Evolutionary conservation across 371 early-diverging fungal species (phyloP), one percentile per base, ranked within the genome.

Genomic region (Rhizomucor pusillus): DNA sequence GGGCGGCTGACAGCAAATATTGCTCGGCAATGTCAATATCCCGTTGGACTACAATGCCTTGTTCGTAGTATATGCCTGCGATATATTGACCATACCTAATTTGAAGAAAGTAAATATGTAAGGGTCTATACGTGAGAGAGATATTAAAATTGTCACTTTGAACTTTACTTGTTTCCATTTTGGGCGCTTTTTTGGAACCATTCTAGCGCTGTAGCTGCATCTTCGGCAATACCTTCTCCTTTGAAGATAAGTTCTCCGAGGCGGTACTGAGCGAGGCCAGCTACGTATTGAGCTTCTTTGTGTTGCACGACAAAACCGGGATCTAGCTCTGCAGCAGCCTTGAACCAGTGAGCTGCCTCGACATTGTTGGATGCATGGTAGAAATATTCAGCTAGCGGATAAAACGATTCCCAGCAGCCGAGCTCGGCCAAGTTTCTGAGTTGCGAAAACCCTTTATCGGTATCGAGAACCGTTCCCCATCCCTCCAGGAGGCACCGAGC

Each of bases 21-120:
- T 66, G 45, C 47, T 65, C 47, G 16, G 55, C 55, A 22, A 59
- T 59, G 46, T 56, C 56, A 12, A 61, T 20, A 43, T 74, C 66
- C 40, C 59, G 60, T 22, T 57, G 24, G 7, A 66, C 55, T 18
- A 61, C 66, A n/a, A 70, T 53, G 24, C 78, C 78, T 60, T 73
- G 43, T 48, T 77, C 73, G 56, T 66, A 70, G 52, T 74, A 67
- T 47, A 74, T 52, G 56, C 78, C 75, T 13, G 69, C 47, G 5
- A 77, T 63, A 33, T 68, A 77, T 37, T 77, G 78, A 19, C 75
- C 75, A 56, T 74, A 74, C 52, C 78, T 77, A 57, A 62, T n/a
- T n/a, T 25, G 34, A 23, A 44, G 37, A 24, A 11, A 18, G 37
- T 11, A 50, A 14, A n/a, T 36, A 18, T 12, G 7, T 19, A 33